A percentile compares a stretch with the other conserved stretches of the same genome.
Evolutionary conservation across 106 monocot genomes (phyloP).

Genomic region (Phalaenopsis equestris): DNA sequence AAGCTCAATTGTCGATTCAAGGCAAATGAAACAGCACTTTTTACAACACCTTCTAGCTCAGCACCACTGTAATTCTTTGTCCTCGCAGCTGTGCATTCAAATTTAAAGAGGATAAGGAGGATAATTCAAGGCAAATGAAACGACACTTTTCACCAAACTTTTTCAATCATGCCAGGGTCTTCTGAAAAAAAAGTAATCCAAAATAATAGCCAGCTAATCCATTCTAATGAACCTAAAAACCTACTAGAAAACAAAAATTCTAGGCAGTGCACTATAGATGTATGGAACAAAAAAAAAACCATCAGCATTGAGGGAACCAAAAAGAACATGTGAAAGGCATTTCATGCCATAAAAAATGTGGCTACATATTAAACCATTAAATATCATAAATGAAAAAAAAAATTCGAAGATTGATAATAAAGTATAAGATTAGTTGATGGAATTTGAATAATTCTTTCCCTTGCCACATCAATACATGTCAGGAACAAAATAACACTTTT

Average conservation of each 20-base stretch:
- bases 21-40: conserved; percentile 94
- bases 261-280: background rate
- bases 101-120: background rate
- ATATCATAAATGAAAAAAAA: background rate
- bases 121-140: background rate
- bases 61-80: conserved; percentile 99
- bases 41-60: conserved; percentile 96
- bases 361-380: background rate
- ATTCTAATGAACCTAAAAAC: background rate
- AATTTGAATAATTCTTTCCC: background rate
- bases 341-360: background rate
- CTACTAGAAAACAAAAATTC: background rate
- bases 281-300: background rate
- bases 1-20: conserved; percentile 84
- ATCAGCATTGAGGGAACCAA: background rate
- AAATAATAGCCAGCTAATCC: background rate
- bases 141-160: background rate
- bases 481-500: background rate
- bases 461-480: background rate
- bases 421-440: background rate
- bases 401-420: background rate
- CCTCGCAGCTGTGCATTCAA: conserved; percentile 64
- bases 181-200: background rate
- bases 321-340: background rate
- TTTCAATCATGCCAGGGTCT: background rate